Evolutionary conservation across 768 basidiomycete genomes (phyloP).

Genomic region (Boletus subparvulus): DNA sequence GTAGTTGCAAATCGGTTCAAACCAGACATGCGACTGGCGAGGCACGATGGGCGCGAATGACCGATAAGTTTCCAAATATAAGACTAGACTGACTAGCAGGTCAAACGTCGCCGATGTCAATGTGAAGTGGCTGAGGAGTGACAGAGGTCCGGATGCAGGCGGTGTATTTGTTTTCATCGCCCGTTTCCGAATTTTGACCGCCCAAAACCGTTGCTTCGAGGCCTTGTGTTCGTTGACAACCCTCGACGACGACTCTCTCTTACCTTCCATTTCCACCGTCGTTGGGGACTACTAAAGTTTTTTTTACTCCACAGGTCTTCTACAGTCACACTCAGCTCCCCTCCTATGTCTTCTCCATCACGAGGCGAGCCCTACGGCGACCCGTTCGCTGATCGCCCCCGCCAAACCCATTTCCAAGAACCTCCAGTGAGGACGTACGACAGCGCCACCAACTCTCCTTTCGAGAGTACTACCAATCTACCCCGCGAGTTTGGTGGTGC

Average conservation of each 20-base stretch:
- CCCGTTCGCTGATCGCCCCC: constrained; percentile 72
- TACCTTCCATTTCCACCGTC: constrained; percentile 4
- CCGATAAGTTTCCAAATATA: not conserved
- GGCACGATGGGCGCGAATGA: too few species aligned
- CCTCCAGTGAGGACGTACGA: constrained; percentile 51
- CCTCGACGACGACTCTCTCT: constrained; percentile 15
- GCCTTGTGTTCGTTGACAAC: constrained; percentile 22
- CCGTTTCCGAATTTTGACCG: constrained; percentile 23
- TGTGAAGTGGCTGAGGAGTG: constrained; percentile 22
- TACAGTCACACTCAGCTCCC: not conserved
- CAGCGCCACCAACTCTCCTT: constrained; percentile 43
- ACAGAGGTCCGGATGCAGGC: constrained; percentile 29
- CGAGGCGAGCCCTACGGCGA: constrained; percentile 47
- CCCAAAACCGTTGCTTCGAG: constrained; percentile 27
- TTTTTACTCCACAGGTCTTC: constrained; percentile 9
- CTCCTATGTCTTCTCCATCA: constrained; percentile 29
- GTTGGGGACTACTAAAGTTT: constrained; percentile 8
- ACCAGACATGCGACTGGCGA: not conserved
- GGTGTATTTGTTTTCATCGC: constrained; percentile 35
- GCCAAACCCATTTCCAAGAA: constrained; percentile 55
- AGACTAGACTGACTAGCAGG: not conserved
- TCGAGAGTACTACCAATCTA: constrained; percentile 58
- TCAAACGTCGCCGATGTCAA: not conserved
- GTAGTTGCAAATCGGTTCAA: not conserved
- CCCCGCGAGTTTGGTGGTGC: constrained; percentile 49